phyloP scores from a whole-genome alignment of 345 rosid genomes.

The Populus euphratica region DNA sequence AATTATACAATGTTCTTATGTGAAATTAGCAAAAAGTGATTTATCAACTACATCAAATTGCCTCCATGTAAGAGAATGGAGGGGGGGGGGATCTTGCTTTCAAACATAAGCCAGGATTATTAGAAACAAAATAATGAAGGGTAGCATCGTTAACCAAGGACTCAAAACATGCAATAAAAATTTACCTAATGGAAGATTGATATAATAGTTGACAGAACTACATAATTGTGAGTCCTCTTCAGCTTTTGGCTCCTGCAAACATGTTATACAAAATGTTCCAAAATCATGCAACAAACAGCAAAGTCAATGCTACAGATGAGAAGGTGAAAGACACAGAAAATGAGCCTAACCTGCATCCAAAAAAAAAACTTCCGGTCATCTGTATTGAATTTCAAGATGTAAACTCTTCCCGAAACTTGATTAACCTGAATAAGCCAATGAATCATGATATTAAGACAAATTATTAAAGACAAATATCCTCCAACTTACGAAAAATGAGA shows the following conservation, averaged over 20 bases:
- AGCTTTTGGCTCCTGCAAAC: slow-evolving; percentile 66
- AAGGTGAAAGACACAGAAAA: background rate
- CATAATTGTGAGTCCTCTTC: slow-evolving; percentile 70
- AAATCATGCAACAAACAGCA: background rate
- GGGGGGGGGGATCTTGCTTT: background rate
- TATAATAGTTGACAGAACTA: slow-evolving; percentile 57
- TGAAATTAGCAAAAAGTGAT: background rate
- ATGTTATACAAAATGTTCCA: background rate
- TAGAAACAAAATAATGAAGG: background rate
- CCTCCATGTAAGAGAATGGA: background rate
- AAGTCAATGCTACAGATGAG: background rate
- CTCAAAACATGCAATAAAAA: background rate
- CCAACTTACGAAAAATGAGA: background rate
- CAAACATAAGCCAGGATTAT: background rate
- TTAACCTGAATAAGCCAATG: slow-evolving; percentile 51
- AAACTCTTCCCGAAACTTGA: slow-evolving; percentile 86
- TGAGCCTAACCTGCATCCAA: slow-evolving; percentile 77
- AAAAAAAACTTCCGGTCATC: slow-evolving; percentile 86
- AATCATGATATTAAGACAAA: background rate
- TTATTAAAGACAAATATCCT: background rate
- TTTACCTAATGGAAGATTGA: slow-evolving; percentile 77
- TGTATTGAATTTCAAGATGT: slow-evolving; percentile 76
- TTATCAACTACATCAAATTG: background rate
- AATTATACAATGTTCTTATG: background rate
- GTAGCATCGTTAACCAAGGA: background rate